Base-by-base conservation (phyloP, 1,139 yeast species). In the Candida sp. region DNA sequence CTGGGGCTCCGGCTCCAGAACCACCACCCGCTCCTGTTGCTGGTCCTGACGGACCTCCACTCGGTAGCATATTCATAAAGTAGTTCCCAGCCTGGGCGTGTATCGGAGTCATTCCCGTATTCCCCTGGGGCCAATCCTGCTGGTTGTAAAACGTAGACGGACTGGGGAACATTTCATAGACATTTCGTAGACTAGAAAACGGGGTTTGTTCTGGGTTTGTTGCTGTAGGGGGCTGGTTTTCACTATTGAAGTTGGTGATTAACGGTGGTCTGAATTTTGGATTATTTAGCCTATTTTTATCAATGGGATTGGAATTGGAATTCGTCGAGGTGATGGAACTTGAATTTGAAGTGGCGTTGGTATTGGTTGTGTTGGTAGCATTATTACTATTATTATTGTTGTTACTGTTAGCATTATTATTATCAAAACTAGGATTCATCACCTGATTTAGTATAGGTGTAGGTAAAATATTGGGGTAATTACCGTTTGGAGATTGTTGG, bases 161-260 rank as follows among this genome's bases (percentile, higher is more conserved):
- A 5, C 80, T 75, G 12, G 82, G 82, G 56, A 78, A 78, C 54
- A 78, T 67, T 52, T 78, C 83, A 46, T 73, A 74, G 34, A 77
- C 76, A 45, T 76, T 77, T 41, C 79, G 64, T 25, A 78, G 58
- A 2, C 76, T 81, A 22, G 76, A 70, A 5, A 75, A 55, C 2
- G 82, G 82, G 0, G 80, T 73, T 42, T 75, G 81, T 39, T 72
- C 79, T 5, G 77, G 79, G 33, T 61, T 56, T 15, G 30, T 36
- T 42, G 30, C 46, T 7, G 7, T 25, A 25, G 7, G 7, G 11
- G 12, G 12, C 6, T 9, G 6, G 42, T 41, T 38, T 25, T 34
- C 45, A 43, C 29, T 47, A 40, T 32, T 46, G 42, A 37, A 41
- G 42, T 32, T 19, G 43, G 48, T 42, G 50, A 36, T 34, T 43